phyloP scores from a whole-genome alignment of 2,329 filamentous ascomycete genomes.

The Xylariaceae sp. region DNA sequence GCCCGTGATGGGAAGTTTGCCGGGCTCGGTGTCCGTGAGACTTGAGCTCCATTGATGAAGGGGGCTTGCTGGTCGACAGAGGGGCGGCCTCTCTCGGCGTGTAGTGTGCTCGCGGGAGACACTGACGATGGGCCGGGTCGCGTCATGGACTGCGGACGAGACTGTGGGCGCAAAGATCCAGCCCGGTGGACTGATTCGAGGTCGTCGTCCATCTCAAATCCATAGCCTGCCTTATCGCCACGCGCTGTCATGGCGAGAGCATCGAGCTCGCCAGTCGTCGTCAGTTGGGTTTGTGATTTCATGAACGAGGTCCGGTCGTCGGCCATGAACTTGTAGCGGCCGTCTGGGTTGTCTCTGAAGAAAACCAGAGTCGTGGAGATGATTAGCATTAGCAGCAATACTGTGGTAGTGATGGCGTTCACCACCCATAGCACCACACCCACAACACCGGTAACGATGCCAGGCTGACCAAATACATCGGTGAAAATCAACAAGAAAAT shows the following conservation, averaged over 20 bases:
- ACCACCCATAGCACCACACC: slow-evolving; percentile 85
- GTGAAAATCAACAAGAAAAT: slow-evolving; percentile 89
- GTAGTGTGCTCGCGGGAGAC: slow-evolving; percentile 20
- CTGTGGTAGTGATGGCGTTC: slow-evolving; percentile 78
- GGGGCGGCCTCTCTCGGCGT: slow-evolving; percentile 36
- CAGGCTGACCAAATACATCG: slow-evolving; percentile 77
- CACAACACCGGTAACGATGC: slow-evolving; percentile 79
- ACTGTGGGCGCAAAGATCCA: slow-evolving; percentile 45
- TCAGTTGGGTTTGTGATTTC: slow-evolving; percentile 85
- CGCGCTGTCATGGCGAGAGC: slow-evolving; percentile 84
- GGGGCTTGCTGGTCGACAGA: slow-evolving; percentile 45
- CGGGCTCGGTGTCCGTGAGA: slow-evolving; percentile 25
- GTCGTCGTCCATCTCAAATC: slow-evolving; percentile 62
- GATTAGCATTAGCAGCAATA: slow-evolving; percentile 78
- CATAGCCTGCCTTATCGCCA: slow-evolving; percentile 66
- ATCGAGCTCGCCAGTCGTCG: slow-evolving; percentile 77
- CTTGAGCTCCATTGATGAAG: slow-evolving; percentile 5
- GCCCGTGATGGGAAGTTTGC: slow-evolving; percentile 31
- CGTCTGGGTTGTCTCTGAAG: slow-evolving; percentile 89
- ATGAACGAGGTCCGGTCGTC: slow-evolving; percentile 96
- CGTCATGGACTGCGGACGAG: slow-evolving; percentile 18
- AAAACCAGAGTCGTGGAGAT: slow-evolving; percentile 70
- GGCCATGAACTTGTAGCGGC: slow-evolving; percentile 92
- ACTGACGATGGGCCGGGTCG: slow-evolving; percentile 10
- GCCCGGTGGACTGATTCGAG: slow-evolving; percentile 60